phyloP scores from a whole-genome alignment of 495 filamentous ascomycete species.

The Penicillium taxi region DNA sequence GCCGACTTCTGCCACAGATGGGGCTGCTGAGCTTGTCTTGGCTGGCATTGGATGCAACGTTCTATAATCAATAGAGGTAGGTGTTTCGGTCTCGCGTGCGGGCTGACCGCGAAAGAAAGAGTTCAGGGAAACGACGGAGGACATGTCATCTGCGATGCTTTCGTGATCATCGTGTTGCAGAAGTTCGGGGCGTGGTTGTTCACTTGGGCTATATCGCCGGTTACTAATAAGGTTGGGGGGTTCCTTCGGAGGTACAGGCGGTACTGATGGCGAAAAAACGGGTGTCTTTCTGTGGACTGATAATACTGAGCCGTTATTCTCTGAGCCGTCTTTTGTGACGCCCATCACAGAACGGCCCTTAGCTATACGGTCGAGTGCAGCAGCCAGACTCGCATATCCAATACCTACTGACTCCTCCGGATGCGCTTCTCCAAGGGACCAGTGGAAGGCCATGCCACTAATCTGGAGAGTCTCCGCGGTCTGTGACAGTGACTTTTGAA shows the following conservation, averaged over 20 bases:
- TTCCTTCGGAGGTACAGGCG: slow-evolving; percentile 15
- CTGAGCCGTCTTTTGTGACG: slow-evolving; percentile 12
- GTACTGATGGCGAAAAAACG: slow-evolving; percentile 2
- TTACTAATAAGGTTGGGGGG: neutral
- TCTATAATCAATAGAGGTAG: neutral
- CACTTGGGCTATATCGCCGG: neutral
- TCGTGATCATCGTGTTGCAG: neutral
- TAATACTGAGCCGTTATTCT: slow-evolving; percentile 2
- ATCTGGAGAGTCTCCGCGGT: slow-evolving; percentile 18
- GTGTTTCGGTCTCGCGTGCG: neutral
- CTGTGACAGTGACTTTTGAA: slow-evolving; percentile 18
- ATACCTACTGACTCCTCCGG: slow-evolving; percentile 19
- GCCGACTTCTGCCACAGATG: slow-evolving; percentile 1
- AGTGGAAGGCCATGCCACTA: slow-evolving; percentile 21
- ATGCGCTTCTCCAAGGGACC: slow-evolving; percentile 14
- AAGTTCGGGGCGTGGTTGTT: neutral
- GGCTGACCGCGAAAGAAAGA: slow-evolving; percentile 5
- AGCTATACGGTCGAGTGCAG: slow-evolving; percentile 20
- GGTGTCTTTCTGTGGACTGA: slow-evolving; percentile 3
- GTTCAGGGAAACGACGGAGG: slow-evolving; percentile 15
- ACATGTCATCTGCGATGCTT: slow-evolving; percentile 9
- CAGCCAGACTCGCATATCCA: slow-evolving; percentile 18
- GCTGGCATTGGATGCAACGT: neutral
- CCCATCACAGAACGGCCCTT: slow-evolving; percentile 18
- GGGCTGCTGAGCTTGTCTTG: neutral